Evolutionary conservation across 1,284 basidiomycete genomes (phyloP).

Genomic region (Phylloboletellus chloephorus): DNA sequence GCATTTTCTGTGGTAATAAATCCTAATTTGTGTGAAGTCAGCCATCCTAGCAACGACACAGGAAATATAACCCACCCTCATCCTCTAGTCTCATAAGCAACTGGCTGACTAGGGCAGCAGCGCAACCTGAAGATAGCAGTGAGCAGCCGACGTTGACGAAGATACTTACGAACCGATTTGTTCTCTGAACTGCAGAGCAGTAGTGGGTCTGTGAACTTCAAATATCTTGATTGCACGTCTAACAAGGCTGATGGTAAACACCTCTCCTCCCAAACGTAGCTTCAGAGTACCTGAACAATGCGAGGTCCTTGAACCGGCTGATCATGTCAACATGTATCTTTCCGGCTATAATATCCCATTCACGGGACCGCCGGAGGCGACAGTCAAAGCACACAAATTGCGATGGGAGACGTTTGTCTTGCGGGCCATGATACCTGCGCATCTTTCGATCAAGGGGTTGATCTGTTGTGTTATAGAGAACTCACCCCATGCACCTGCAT

Average conservation of each 20-base stretch:
- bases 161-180: constrained; percentile 45
- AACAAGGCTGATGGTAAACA: constrained; percentile 6
- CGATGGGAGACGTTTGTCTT: constrained; percentile 51
- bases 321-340: constrained; percentile 56
- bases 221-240: constrained; percentile 72
- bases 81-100: constrained; percentile 62
- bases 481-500: constrained; percentile 72
- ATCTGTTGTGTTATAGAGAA: constrained; percentile 1
- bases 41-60: constrained; percentile 2
- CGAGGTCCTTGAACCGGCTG: constrained; percentile 58
- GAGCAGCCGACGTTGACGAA: constrained; percentile 5
- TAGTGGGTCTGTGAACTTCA: constrained; percentile 47
- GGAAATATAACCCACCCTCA: constrained; percentile 45
- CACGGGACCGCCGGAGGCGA: constrained; percentile 54
- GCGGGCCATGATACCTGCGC: constrained; percentile 53
- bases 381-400: constrained; percentile 68
- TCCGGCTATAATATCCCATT: constrained; percentile 62
- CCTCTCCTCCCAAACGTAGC: neutral
- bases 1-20: constrained; percentile 53
- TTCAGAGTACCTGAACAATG: constrained; percentile 54
- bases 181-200: constrained; percentile 51
- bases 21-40: constrained; percentile 35
- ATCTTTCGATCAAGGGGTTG: constrained; percentile 1
- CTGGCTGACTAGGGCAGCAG: constrained; percentile 50
- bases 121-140: constrained; percentile 42